A percentile compares a stretch with the other conserved stretches of the same genome.
Conservation (phyloP, 495 filamentous ascomycete genomes). For the Neurospora sp. region DNA sequence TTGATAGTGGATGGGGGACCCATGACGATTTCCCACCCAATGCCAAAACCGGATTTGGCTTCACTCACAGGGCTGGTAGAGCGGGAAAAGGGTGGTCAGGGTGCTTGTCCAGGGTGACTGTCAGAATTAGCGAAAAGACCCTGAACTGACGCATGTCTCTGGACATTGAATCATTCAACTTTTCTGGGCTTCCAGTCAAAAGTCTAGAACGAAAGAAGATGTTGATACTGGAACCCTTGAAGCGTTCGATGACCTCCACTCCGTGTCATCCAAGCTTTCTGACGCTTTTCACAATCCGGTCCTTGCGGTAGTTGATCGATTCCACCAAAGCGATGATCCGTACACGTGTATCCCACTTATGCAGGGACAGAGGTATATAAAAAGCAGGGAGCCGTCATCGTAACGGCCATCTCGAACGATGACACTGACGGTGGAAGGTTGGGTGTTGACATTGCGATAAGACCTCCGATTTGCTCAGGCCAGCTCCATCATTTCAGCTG, state of each 20-base stretch:
- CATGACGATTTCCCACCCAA: slow-evolving; percentile 8
- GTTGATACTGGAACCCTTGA: neutral
- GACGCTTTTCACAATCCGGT: neutral
- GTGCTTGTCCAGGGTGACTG: neutral
- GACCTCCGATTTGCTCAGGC: neutral
- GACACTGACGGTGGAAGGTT: neutral
- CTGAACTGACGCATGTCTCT: neutral
- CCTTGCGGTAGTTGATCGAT: neutral
- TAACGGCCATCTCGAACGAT: neutral
- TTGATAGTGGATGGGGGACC: neutral
- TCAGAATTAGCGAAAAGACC: neutral
- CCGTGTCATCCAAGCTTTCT: neutral
- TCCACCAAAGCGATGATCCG: neutral
- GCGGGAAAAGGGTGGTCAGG: neutral
- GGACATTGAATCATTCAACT: neutral
- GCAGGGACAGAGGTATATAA: neutral
- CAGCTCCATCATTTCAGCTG: neutral
- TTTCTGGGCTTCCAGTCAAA: neutral
- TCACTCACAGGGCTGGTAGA: neutral
- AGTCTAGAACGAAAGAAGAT: neutral
- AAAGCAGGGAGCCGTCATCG: neutral
- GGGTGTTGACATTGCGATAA: neutral
- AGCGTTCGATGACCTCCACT: neutral
- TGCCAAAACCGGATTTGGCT: slow-evolving; percentile 24
- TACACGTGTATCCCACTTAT: neutral